Conservation (phyloP, 208 protist genomes). For the Trichomonas tenax region DNA sequence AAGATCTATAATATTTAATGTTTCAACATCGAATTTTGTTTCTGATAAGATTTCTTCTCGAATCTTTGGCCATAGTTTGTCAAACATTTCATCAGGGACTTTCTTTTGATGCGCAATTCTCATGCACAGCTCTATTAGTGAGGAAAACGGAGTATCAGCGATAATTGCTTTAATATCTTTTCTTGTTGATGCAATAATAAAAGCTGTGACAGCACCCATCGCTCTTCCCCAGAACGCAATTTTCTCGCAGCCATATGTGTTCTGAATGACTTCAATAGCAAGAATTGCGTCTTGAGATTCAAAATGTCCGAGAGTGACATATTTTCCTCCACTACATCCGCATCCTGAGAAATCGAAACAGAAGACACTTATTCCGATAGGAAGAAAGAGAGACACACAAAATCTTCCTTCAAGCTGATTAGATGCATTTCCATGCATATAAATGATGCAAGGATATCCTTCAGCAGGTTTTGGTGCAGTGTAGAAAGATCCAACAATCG, state of each 20-base stretch:
- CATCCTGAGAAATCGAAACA: slow-evolving; percentile 14
- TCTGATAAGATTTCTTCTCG: neutral
- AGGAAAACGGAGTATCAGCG: neutral
- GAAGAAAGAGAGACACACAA: neutral
- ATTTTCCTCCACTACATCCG: neutral
- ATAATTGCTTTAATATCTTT: neutral
- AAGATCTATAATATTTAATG: neutral
- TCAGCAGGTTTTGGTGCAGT: neutral
- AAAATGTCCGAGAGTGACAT: neutral
- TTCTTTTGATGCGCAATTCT: neutral
- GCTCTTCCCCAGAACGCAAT: neutral
- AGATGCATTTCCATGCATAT: neutral
- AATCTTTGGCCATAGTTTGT: neutral
- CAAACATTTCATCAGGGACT: neutral
- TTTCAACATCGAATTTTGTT: neutral
- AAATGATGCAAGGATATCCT: neutral
- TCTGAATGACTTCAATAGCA: neutral
- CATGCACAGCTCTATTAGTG: neutral
- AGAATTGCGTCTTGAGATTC: neutral
- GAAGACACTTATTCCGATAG: neutral
- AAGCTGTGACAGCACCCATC: neutral
- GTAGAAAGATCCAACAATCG: neutral
- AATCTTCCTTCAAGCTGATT: slow-evolving; percentile 16
- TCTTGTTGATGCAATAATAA: neutral
- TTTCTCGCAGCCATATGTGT: neutral